Conservation (phyloP, 306 rosid genomes). For the Rosa rugosa region DNA sequence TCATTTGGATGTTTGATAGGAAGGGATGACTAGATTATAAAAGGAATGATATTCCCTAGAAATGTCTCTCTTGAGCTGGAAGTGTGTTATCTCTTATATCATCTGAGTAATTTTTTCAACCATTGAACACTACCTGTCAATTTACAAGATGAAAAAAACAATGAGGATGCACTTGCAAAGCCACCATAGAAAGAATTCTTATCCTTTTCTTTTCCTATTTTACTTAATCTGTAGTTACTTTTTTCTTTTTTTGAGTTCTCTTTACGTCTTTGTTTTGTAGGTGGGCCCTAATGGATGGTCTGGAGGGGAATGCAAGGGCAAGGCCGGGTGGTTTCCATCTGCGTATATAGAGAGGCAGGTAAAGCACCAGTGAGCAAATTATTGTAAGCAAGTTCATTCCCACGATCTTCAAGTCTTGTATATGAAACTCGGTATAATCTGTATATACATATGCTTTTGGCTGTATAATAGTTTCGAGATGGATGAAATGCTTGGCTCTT, state of each 20-base stretch:
- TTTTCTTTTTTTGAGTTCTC: not conserved
- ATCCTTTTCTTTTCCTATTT: not conserved
- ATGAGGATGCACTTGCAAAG: not conserved
- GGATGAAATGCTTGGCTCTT: not conserved
- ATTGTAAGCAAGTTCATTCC: not conserved
- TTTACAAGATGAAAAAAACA: not conserved
- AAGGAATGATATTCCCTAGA: not conserved
- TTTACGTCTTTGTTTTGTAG: constrained; percentile 26
- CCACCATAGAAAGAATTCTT: not conserved
- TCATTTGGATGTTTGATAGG: not conserved
- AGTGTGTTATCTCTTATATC: not conserved
- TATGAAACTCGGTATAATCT: not conserved
- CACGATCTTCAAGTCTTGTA: not conserved
- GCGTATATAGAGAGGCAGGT: constrained; percentile 80
- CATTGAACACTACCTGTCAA: not conserved
- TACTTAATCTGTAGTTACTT: not conserved
- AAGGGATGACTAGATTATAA: not conserved
- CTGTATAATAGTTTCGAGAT: not conserved
- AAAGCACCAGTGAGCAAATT: constrained; percentile 45
- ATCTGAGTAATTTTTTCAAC: not conserved
- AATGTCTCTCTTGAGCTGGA: not conserved
- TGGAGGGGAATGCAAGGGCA: constrained; percentile 75
- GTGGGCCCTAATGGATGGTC: constrained; percentile 87
- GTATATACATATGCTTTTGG: not conserved
- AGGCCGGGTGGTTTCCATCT: constrained; percentile 94